Base-by-base conservation (phyloP, 2,329 filamentous ascomycete species). In the Xylaria sp. region DNA sequence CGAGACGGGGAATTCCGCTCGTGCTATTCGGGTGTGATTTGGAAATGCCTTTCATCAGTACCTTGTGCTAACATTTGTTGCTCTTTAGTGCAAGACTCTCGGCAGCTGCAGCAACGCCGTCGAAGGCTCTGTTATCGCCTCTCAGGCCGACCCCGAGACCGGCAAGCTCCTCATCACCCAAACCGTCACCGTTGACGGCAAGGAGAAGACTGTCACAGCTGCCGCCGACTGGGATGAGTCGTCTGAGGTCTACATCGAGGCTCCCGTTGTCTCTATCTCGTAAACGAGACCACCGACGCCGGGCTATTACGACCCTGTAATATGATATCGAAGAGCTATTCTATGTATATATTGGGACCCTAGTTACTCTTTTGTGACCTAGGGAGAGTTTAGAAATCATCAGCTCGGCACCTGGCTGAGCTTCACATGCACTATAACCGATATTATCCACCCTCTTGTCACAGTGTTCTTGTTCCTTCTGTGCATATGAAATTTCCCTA, bases 301-400 rank as follows among this genome's bases (percentile, higher is more conserved):
- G 4, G 54, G 53, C 21, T 19, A 1, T 27, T 36, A 17, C 45
- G 61, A 58, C 21, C 32, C 32, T 58, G 61, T 58, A 64, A 50
- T n/a, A 17, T 47, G 19, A 51, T 17, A 53, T 54, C 34, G 54
- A 45, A 53, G 55, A 65, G 55, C 55, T 27, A 54, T 65, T 65
- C 62, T 65, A 47, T 65, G 62, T 65, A 65, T 59, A 65, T 59
- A 65, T 65, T 65, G 62, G 62, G 59, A 48, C 55, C 62, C 55
- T 65, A 32, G 61, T 64, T 51, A 24, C 45, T 48, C 3, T 30
- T 42, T 57, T 39, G n/a, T 53, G 39, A 30, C 45, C 30, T 24
- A 27, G 24, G 61, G 53, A 57, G 12, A 47, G 9, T 50, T 12
- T 56, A 39, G 39, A 36, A 45, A 45, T 34, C 19, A 57, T 36